A percentile compares a stretch with the other conserved stretches of the same genome.
These are phyloP conservation scores for Solanum phureja DNA, from an alignment of 257 asterid genomes.

Conservation along the genomic window DNA sequence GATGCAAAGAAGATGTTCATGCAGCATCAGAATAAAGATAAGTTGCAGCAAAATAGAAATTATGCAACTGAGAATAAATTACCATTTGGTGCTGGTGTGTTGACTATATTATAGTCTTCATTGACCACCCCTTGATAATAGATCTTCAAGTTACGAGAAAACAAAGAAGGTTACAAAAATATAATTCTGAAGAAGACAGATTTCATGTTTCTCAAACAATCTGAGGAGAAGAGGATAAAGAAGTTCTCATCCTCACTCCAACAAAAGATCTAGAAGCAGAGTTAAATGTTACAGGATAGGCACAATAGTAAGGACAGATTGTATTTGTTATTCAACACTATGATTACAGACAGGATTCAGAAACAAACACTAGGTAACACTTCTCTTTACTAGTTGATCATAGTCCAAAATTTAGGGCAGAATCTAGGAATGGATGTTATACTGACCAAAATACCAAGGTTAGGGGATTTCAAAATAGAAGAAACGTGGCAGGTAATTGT, in stretches of 20 bases:
- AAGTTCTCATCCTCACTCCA: not conserved
- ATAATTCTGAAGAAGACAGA: not conserved
- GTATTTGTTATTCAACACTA: not conserved
- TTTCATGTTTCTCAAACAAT: not conserved
- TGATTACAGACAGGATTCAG: not conserved
- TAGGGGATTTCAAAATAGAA: not conserved
- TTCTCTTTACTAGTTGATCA: not conserved
- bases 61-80: not conserved
- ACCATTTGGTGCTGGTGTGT: slow-evolving; percentile 73
- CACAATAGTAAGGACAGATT: not conserved
- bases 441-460: not conserved
- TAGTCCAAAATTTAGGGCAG: not conserved
- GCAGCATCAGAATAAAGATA: slow-evolving; percentile 3
- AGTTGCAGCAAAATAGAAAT: not conserved
- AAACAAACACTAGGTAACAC: not conserved
- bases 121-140: slow-evolving; percentile 87
- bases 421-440: not conserved
- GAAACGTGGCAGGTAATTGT: not conserved
- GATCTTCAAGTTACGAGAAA: slow-evolving; percentile 36
- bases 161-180: slow-evolving; percentile 8
- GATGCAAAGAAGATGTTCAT: slow-evolving; percentile 3
- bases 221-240: not conserved
- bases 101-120: slow-evolving; percentile 82
- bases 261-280: not conserved
- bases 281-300: not conserved